Percentiles rank a stretch among this genome's conserved stretches.
phyloP scores from a whole-genome alignment of 805 yeast species.

The Saitoella complicata region DNA sequence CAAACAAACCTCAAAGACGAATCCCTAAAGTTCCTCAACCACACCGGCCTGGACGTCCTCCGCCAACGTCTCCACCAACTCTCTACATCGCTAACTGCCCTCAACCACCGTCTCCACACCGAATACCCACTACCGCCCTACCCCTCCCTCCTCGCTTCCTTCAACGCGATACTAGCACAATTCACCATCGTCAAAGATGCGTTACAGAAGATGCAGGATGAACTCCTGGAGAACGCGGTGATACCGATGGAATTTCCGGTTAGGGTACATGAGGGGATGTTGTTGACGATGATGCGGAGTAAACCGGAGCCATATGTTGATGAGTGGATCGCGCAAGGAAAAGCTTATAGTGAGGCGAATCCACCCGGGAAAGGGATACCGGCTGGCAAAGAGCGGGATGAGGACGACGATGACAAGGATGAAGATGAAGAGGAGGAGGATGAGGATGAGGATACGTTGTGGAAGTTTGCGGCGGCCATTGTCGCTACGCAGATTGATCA shows the following conservation, averaged over 20 bases:
- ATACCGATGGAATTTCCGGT: constrained; percentile 80
- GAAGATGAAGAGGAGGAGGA: background rate
- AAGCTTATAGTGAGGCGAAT: constrained; percentile 19
- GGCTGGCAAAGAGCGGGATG: background rate
- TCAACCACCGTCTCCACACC: no score
- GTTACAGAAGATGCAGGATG: constrained; percentile 41
- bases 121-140: constrained; percentile 46
- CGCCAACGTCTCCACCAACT: no score
- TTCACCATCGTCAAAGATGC: constrained; percentile 59
- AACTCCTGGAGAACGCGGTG: constrained; percentile 51
- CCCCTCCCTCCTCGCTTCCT: constrained; percentile 67
- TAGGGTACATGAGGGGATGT: constrained; percentile 61
- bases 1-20: no score
- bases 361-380: background rate
- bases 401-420: background rate
- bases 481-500: constrained; percentile 31
- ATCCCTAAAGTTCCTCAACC: no score
- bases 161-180: constrained; percentile 70
- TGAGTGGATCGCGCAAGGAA: constrained; percentile 54
- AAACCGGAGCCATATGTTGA: constrained; percentile 82
- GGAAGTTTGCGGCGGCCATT: constrained; percentile 50
- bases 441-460: constrained; percentile 40
- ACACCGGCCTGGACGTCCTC: no score
- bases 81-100: no score
- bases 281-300: constrained; percentile 73